Evolutionary conservation across 305 asterid species (phyloP), one percentile per base, ranked within the genome.

Genomic region (Caryopteris hybrid): DNA sequence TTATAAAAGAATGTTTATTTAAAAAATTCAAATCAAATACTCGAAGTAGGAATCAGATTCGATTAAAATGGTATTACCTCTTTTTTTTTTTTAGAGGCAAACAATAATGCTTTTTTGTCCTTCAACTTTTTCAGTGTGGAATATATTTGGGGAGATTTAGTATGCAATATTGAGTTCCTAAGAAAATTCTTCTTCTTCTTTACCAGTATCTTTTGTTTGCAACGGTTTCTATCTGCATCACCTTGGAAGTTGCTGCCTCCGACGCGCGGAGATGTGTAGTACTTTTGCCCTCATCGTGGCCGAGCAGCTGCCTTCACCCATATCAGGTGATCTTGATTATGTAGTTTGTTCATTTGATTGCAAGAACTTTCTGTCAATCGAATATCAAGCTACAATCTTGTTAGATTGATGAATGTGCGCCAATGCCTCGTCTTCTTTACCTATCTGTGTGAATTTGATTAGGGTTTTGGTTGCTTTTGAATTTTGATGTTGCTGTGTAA

Each of bases 261-360:
- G 59, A 38, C 41, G 20, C 59, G 9, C 58, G 38, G 13, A 6
- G n/a, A 14, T 10, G 48, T 33, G 34, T 18, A 27, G 20, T 4
- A n/a, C 14, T 45, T 22, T 34, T 1, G 8, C 59, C 43, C 17
- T n/a, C 4, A 17, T 36, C 68, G 43, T 20, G 47, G 45, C 59
- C 67, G 42, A 21, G 20, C 61, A 14, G 16, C 41, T 70, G 56
- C 48, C 22, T 33, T 70, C 55, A 16, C 57, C 45, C 50, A 20
- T 39, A 13, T 73, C 69, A 74, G 78, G 74, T 74, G 48, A 64
- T 31, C 45, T 52, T 31, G 3, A 12, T 58, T 60, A 29, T 23
- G 6, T 5, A 16, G 8, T 46, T 16, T 6, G 47, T 18, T 31
- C 18, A 12, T 16, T 18, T 41, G 22, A n/a, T n/a, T n/a, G n/a